These are phyloP conservation scores for Speleostelium caveatum DNA, from an alignment of 78 protist genomes.

Conservation along the genomic window DNA sequence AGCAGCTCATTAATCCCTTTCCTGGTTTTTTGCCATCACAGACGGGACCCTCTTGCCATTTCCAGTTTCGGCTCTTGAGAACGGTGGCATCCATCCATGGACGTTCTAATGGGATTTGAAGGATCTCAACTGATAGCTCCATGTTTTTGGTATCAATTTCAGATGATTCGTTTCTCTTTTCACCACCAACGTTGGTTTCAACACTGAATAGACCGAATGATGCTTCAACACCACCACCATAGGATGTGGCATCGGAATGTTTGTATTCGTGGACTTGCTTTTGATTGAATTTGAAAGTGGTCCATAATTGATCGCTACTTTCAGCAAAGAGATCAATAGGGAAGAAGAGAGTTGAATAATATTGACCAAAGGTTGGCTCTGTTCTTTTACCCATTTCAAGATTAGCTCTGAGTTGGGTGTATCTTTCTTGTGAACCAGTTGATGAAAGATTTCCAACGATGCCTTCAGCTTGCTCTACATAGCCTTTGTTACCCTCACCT, in stretches of 20 bases:
- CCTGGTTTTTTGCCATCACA: not conserved
- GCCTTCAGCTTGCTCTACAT: too few species aligned
- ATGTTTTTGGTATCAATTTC: too few species aligned
- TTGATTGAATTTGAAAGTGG: too few species aligned
- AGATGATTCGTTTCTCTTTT: too few species aligned
- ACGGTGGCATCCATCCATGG: not conserved
- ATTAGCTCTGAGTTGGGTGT: not conserved
- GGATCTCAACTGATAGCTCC: not conserved
- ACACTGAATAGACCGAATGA: not conserved
- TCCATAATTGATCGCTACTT: too few species aligned
- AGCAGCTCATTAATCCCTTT: not conserved
- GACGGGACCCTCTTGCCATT: not conserved
- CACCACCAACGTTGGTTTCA: not conserved
- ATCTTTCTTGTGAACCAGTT: too few species aligned
- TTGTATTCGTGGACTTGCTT: not conserved
- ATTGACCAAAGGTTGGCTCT: not conserved
- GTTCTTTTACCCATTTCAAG: not conserved
- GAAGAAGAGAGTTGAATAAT: not conserved
- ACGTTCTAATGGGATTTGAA: not conserved
- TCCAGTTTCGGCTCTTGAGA: not conserved
- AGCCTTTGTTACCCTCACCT: too few species aligned
- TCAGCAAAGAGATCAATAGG: too few species aligned
- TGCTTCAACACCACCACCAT: not conserved
- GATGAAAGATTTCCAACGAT: too few species aligned
- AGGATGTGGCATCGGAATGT: too few species aligned